Evolutionary conservation across 805 yeast species (phyloP), one percentile per base, ranked within the genome.

Genomic region (Barnettozyma salicaria): DNA sequence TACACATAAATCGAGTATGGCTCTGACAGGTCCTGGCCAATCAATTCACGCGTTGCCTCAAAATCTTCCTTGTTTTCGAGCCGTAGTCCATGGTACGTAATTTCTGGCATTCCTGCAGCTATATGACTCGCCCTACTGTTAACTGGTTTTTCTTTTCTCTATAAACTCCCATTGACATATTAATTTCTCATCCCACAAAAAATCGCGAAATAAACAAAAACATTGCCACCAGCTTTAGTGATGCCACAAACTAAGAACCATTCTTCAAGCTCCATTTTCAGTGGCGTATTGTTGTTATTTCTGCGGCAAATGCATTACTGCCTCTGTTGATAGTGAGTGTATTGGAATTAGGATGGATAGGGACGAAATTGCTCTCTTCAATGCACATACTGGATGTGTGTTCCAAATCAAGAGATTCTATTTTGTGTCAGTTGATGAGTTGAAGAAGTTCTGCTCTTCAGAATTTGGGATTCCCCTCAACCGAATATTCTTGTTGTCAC

Each of bases 1-100:
- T 89, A 92, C 3, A 92, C 97, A 52, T 86, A 92, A 14, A 86
- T 73, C 4, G 97, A 89, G 56, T 92, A 92, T 0, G 98, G 97
- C 59, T 92, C 98, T 20, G 92, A 80, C 27, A 92, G 65, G 57
- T 89, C 92, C 9, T 65, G 67, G 27, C 80, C 74, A 9, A 90
- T 79, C 32, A 90, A 66, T 9, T 55, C 52, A 49, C 74, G 70
- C 11, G 82, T 64, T 20, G 66, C 68, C 10, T 63, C 56, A 42
- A 80, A 68, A 43, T 80, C 76, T 3, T 50, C 49, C 35, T 61
- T 54, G 22, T 44, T 49, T 14, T 52, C 48, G 1, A 45, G 36
- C 13, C 53, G 45, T 12, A 55, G 45, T 26, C 46, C 48, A 7
- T 45, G 42, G 33, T 58, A 58, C 1, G 39, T 34, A 16, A 55